phyloP scores from a whole-genome alignment of 176 grass and related monocot genomes.

The Cenchrus americanus region DNA sequence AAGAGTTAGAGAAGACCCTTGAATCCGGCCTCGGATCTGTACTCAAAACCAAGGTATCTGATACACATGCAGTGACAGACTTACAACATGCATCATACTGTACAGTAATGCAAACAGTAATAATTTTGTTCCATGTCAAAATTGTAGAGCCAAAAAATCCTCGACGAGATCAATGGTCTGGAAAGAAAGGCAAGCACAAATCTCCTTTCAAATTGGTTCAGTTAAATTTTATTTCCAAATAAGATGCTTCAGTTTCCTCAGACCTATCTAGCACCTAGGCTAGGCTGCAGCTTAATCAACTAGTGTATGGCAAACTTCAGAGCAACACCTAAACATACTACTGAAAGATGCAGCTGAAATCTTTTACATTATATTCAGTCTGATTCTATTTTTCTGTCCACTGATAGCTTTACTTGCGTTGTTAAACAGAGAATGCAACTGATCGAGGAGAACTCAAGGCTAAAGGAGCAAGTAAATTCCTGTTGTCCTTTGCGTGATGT shows the following conservation, averaged over 20 bases:
- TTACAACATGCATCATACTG: not conserved
- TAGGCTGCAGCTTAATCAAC: not conserved
- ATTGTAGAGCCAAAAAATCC: conserved; percentile 56
- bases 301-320: not conserved
- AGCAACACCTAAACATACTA: not conserved
- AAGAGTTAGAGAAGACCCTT: conserved; percentile 66
- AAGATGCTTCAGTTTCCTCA: conserved; percentile 1
- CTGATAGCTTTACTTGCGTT: not conserved
- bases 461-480: conserved; percentile 67
- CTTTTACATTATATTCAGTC: not conserved
- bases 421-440: conserved; percentile 55
- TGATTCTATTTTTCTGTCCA: not conserved
- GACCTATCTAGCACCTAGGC: not conserved
- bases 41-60: conserved; percentile 67
- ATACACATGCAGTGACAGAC: not conserved
- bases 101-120: conserved; percentile 1
- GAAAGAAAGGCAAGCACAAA: conserved; percentile 55
- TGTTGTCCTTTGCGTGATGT: not conserved
- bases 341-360: not conserved
- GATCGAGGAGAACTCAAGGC: conserved; percentile 59
- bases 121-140: not conserved
- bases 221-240: not conserved
- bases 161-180: conserved; percentile 55
- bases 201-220: not conserved
- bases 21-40: conserved; percentile 55